These are phyloP conservation scores for Exophiala sp. DNA, from an alignment of 2,329 filamentous ascomycete genomes.

Conservation along the genomic window DNA sequence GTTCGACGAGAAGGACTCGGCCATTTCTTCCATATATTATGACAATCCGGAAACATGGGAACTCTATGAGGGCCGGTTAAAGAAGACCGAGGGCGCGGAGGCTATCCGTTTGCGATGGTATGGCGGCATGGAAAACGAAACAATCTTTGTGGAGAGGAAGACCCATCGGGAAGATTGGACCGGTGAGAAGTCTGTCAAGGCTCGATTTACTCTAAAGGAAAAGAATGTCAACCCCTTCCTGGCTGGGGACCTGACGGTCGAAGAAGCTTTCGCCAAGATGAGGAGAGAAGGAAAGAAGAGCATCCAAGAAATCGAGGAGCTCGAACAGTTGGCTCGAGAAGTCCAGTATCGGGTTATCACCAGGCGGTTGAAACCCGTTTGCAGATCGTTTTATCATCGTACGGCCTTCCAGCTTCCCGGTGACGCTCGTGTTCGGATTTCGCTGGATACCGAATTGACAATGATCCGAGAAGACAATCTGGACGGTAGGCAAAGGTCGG, in stretches of 20 bases:
- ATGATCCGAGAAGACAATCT: conserved; percentile 95
- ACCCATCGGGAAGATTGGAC: conserved; percentile 99
- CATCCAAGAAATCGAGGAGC: conserved; percentile 78
- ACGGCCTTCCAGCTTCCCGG: conserved; percentile 96
- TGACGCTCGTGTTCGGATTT: conserved; percentile 92
- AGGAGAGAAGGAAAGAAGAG: conserved; percentile 92
- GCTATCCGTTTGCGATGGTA: conserved; percentile 97
- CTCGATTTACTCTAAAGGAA: conserved; percentile 89
- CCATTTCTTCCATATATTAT: conserved; percentile 97
- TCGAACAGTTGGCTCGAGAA: conserved; percentile 83
- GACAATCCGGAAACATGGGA: conserved; percentile 94
- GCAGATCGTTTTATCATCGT: conserved; percentile 94
- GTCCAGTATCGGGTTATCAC: conserved; percentile 90
- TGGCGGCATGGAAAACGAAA: conserved; percentile 89
- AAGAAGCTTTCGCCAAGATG: conserved; percentile 91
- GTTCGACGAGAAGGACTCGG: conserved; percentile 81
- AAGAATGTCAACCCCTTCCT: conserved; percentile 95
- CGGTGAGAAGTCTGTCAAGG: conserved; percentile 97
- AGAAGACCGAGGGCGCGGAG: conserved; percentile 97
- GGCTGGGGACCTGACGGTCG: conserved; percentile 73
- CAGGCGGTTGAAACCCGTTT: conserved; percentile 80
- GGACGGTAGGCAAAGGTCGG: conserved; percentile 67
- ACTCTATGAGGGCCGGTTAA: conserved; percentile 84
- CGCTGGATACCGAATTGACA: conserved; percentile 88
- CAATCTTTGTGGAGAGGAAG: conserved; percentile 95